Evolutionary conservation across 768 basidiomycete species (phyloP).

Genomic region (Russula ochroleuca): DNA sequence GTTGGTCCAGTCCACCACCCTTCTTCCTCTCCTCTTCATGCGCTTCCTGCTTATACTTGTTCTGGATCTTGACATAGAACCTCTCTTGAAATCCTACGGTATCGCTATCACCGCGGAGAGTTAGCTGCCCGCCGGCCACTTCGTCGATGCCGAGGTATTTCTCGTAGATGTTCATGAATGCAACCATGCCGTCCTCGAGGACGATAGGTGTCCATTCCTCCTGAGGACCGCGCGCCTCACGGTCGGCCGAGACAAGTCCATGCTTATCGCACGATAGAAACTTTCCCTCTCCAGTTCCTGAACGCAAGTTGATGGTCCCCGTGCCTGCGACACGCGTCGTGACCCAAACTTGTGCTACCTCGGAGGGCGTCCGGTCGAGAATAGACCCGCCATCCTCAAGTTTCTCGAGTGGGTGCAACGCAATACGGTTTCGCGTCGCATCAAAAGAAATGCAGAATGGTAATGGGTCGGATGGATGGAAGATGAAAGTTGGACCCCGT

Average conservation of each 20-base stretch:
- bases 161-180: constrained; percentile 85
- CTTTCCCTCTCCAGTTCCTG: constrained; percentile 83
- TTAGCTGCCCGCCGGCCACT: constrained; percentile 74
- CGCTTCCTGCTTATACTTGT: constrained; percentile 82
- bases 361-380: constrained; percentile 66
- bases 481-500: constrained; percentile 82
- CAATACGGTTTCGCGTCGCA: constrained; percentile 65
- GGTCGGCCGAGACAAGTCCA: constrained; percentile 76
- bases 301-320: constrained; percentile 78
- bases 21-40: constrained; percentile 51
- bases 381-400: constrained; percentile 49
- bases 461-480: constrained; percentile 76
- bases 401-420: constrained; percentile 62
- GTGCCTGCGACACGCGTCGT: constrained; percentile 82
- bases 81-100: constrained; percentile 81
- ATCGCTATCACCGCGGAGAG: constrained; percentile 79
- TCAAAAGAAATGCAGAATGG: constrained; percentile 76
- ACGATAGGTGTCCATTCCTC: constrained; percentile 91
- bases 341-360: constrained; percentile 91
- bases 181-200: constrained; percentile 78
- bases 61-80: constrained; percentile 87
- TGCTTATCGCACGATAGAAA: constrained; percentile 86
- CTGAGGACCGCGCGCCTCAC: constrained; percentile 87
- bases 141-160: constrained; percentile 85
- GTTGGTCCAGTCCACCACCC: constrained; percentile 36